phyloP scores from a whole-genome alignment of 2,329 filamentous ascomycete genomes.

The Coniochaeta ligniaria region DNA sequence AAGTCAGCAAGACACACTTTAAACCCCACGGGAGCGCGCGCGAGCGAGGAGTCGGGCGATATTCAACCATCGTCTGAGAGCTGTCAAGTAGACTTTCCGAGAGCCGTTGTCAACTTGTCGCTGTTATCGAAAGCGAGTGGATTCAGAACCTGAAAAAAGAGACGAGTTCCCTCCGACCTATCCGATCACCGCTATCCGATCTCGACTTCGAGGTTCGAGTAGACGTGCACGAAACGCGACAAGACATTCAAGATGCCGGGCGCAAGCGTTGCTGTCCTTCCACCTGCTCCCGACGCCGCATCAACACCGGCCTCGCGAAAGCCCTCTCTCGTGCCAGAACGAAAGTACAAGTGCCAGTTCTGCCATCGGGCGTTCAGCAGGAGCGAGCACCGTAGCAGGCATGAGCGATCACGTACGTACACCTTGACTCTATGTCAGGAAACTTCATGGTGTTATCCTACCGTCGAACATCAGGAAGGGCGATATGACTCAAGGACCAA shows the following conservation, averaged over 20 bases:
- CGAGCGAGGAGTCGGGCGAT: slow-evolving; percentile 52
- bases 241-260: slow-evolving; percentile 55
- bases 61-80: slow-evolving; percentile 50
- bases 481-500: not conserved
- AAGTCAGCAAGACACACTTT: slow-evolving; percentile 60
- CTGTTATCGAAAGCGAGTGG: slow-evolving; percentile 9
- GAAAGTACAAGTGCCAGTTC: slow-evolving; percentile 99
- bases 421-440: slow-evolving; percentile 2
- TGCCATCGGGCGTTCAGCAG: slow-evolving; percentile 96
- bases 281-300: slow-evolving; percentile 59
- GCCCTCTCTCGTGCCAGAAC: slow-evolving; percentile 72
- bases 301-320: slow-evolving; percentile 71
- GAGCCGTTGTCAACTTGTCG: slow-evolving; percentile 21
- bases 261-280: slow-evolving; percentile 58
- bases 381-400: slow-evolving; percentile 92
- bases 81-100: slow-evolving; percentile 19
- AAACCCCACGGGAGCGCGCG: slow-evolving; percentile 61
- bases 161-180: not conserved
- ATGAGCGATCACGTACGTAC: slow-evolving; percentile 94
- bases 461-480: not conserved
- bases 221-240: slow-evolving; percentile 19
- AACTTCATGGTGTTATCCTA: not conserved
- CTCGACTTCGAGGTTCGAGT: slow-evolving; percentile 1
- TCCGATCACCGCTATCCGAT: not conserved
- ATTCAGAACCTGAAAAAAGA: slow-evolving; percentile 8